A percentile compares a stretch with the other conserved stretches of the same genome.
Evolutionary conservation across 192 early-diverging fungal species (phyloP).

Genomic region (Rhizophagus clarus): DNA sequence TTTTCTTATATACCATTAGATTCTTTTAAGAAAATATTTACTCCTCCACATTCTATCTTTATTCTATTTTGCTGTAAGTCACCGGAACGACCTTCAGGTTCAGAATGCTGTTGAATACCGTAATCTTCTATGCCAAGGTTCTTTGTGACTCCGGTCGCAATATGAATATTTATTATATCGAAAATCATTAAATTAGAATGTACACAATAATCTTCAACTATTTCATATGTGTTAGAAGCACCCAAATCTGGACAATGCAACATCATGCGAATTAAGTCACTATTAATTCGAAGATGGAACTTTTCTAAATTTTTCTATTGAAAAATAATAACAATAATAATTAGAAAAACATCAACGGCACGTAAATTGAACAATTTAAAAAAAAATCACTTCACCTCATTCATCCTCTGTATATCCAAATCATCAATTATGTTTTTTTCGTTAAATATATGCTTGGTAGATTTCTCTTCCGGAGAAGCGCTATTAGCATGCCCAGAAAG

Average conservation of each 20-base stretch:
- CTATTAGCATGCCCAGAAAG: slow-evolving; percentile 31
- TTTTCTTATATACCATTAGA: slow-evolving; percentile 29
- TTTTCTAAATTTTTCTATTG: background rate
- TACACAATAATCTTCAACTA: slow-evolving; percentile 3
- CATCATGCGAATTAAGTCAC: slow-evolving; percentile 18
- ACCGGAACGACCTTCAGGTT: background rate
- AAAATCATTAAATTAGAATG: slow-evolving; percentile 16
- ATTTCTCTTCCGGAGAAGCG: background rate
- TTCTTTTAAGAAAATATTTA: slow-evolving; percentile 10
- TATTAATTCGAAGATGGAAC: background rate
- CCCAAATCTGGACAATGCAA: slow-evolving; percentile 25
- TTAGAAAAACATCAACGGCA: background rate
- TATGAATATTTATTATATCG: slow-evolving; percentile 18
- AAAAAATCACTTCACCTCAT: slow-evolving; percentile 31
- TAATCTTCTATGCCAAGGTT: too few relatives aligned
- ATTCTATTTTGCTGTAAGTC: slow-evolving; percentile 28
- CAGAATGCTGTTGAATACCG: background rate
- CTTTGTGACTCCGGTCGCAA: background rate
- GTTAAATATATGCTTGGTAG: background rate
- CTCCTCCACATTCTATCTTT: slow-evolving; percentile 34
- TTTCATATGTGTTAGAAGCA: background rate
- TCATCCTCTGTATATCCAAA: slow-evolving; percentile 25
- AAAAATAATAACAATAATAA: background rate
- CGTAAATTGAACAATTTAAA: background rate
- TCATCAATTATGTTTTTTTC: slow-evolving; percentile 43